phyloP scores from a whole-genome alignment of 768 basidiomycete genomes.

The Phaeotremella fagi region DNA sequence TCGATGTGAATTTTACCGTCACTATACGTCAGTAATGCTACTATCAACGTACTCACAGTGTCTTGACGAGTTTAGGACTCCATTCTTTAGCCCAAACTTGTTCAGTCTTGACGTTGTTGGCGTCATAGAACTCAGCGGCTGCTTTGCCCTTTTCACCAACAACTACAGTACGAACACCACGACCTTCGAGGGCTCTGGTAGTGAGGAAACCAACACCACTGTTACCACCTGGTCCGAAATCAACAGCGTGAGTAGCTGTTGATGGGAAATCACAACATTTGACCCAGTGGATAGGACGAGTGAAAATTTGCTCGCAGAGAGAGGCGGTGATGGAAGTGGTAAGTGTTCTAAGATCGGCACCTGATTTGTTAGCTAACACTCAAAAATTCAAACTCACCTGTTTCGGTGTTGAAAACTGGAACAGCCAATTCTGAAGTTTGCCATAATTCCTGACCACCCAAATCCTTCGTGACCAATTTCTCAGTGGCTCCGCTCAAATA shows the following conservation, averaged over 20 bases:
- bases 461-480: constrained; percentile 69
- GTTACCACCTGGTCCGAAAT: constrained; percentile 92
- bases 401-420: constrained; percentile 86
- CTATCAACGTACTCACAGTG: constrained; percentile 57
- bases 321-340: constrained; percentile 74
- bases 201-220: constrained; percentile 91
- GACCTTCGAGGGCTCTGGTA: constrained; percentile 83
- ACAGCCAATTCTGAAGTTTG: constrained; percentile 60
- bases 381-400: constrained; percentile 58
- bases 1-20: constrained; percentile 90
- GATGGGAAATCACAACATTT: constrained; percentile 85
- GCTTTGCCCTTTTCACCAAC: constrained; percentile 87
- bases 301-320: constrained; percentile 90
- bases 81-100: constrained; percentile 89
- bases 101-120: constrained; percentile 64
- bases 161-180: constrained; percentile 84
- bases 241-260: constrained; percentile 85
- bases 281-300: constrained; percentile 84
- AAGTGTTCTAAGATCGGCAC: constrained; percentile 71
- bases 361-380: constrained; percentile 51
- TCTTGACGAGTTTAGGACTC: constrained; percentile 78
- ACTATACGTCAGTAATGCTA: constrained; percentile 50
- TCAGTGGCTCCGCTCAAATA: constrained; percentile 73
- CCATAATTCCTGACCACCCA: constrained; percentile 76
- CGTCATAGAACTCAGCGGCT: constrained; percentile 75